Evolutionary conservation across 2,329 filamentous ascomycete species (phyloP), one percentile per base, ranked within the genome.

Genomic region (Arthrobotrys megalospora): DNA sequence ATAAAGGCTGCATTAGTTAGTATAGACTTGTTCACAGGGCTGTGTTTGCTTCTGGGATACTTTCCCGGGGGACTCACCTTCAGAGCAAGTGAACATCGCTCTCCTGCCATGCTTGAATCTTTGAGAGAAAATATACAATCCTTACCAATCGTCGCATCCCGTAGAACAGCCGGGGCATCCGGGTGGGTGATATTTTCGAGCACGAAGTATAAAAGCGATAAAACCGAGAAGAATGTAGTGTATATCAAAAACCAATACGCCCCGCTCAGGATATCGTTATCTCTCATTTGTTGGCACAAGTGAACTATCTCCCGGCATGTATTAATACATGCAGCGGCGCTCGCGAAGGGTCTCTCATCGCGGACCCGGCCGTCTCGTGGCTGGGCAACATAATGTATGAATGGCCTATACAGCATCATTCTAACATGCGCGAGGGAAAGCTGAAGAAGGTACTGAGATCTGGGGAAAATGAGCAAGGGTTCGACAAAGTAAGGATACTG

Each of bases 161-260:
- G 91, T 76, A 97, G 86, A 21, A 97, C 91, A 79, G 97, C 94
- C 64, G 91, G 88, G 5, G 91, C 91, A 0, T 91, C 92, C 3
- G 88, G 86, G 82, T 92, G 93, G 77, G 92, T 90, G 0, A 92
- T 91, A 80, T 95, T 95, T 83, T 95, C 93, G 12, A 93, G 86
- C 0, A 92, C 91, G 82, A 92, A 95, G 82, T 93, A 96, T 0
- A 95, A 87, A 53, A 96, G 86, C 0, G 93, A 93, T 36, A 96
- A 86, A 36, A 95, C 91, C 12, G 92, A 91, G 82, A 94, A 94
- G 85, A 93, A 94, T 14, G 92, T 91, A 1, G 92, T 93, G 82
- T 93, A 95, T 83, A 95, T 89, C 80, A 92, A 92, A 82, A 95
- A 95, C 93, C 93, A 96, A 84, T 93, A 94, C 0, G 92, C 91